Evolutionary conservation across 257 asterid species (phyloP).

Genomic region (Pogostemon cablin): DNA sequence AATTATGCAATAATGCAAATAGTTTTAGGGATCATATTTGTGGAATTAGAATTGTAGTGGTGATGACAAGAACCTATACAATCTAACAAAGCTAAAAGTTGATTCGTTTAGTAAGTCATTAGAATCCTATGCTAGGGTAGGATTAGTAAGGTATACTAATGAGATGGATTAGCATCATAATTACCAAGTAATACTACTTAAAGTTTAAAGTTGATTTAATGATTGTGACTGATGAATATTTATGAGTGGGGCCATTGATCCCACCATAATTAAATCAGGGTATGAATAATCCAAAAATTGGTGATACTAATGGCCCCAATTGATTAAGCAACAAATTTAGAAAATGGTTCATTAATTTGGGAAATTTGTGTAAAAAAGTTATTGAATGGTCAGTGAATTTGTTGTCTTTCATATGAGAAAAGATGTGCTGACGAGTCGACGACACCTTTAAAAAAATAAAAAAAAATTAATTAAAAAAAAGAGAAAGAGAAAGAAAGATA

Average conservation of each 20-base stretch:
- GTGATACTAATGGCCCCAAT: conserved; percentile 24
- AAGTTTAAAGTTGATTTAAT: neutral
- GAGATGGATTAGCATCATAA: conserved; percentile 27
- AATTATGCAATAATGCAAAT: conserved; percentile 1
- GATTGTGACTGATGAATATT: conserved; percentile 14
- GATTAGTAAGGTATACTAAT: conserved; percentile 30
- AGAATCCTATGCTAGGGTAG: conserved; percentile 50
- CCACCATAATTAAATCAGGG: conserved; percentile 30
- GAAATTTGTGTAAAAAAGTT: neutral
- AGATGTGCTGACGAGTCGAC: no score
- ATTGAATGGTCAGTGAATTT: conserved; percentile 26
- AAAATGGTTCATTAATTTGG: conserved; percentile 23
- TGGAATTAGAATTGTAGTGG: conserved; percentile 15
- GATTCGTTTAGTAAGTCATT: conserved; percentile 32
- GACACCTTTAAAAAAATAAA: no score
- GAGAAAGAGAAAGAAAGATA: no score
- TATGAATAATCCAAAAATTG: conserved; percentile 33
- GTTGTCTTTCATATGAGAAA: neutral
- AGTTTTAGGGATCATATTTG: neutral
- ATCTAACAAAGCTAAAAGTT: conserved; percentile 25
- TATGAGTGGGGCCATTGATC: conserved; percentile 22
- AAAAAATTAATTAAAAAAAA: no score
- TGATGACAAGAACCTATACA: conserved; percentile 26
- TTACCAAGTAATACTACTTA: neutral
- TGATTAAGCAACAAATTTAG: conserved; percentile 26